phyloP scores from a whole-genome alignment of 768 basidiomycete species.

The Xerocomus brunneocitrinus region DNA sequence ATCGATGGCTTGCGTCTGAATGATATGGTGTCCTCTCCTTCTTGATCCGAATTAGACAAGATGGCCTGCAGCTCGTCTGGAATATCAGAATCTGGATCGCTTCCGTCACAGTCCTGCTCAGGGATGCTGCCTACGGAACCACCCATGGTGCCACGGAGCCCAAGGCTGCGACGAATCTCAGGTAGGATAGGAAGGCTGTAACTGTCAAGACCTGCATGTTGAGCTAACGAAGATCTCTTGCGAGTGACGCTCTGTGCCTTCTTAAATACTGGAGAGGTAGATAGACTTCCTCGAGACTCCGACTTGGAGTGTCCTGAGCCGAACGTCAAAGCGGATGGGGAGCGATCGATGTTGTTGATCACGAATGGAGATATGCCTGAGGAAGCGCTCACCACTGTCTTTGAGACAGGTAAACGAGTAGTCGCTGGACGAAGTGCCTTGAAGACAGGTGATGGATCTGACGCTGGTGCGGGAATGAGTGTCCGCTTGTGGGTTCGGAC shows the following conservation, averaged over 20 bases:
- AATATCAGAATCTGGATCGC: conserved; percentile 75
- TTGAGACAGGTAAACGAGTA: conserved; percentile 19
- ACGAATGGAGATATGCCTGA: conserved; percentile 27
- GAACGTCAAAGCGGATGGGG: conserved; percentile 36
- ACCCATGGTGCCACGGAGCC: conserved; percentile 66
- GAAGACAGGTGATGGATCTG: conserved; percentile 55
- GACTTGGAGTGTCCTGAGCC: conserved; percentile 33
- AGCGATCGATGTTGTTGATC: conserved; percentile 12
- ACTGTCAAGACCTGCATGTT: conserved; percentile 12
- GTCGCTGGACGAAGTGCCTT: conserved; percentile 53
- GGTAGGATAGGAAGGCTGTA: conserved; percentile 40
- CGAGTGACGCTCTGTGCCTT: conserved; percentile 22
- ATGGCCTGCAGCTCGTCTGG: conserved; percentile 71
- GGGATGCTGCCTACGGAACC: conserved; percentile 48
- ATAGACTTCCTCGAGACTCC: conserved; percentile 17
- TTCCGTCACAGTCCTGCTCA: conserved; percentile 44
- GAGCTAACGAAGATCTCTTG: conserved; percentile 24
- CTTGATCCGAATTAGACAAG: conserved; percentile 40
- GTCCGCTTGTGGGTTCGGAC: conserved; percentile 46
- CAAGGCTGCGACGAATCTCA: conserved; percentile 52
- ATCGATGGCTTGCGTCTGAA: conserved; percentile 12
- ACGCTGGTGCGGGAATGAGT: conserved; percentile 53
- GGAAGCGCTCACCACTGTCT: conserved; percentile 18
- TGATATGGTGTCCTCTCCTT: conserved; percentile 40
- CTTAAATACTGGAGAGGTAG: conserved; percentile 34